Conservation (phyloP, 2,329 filamentous ascomycete species). For the Pyrenochaeta sp. region DNA sequence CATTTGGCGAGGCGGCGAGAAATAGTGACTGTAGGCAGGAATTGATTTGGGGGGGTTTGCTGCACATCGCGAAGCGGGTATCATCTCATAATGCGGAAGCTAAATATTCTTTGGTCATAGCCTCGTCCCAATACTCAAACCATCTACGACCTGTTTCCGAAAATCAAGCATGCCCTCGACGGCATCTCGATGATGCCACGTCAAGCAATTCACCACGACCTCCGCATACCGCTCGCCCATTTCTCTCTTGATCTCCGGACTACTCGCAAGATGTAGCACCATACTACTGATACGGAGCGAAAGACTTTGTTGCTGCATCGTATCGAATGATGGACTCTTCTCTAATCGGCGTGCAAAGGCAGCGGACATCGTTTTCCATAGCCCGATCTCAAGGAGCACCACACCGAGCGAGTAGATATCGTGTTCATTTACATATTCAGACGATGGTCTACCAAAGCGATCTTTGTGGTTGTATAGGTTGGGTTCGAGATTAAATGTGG, state of each 20-base stretch:
- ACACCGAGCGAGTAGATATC: constrained; percentile 66
- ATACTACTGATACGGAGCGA: constrained; percentile 17
- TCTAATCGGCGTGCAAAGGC: constrained; percentile 20
- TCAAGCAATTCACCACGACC: constrained; percentile 19
- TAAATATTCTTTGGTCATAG: neutral
- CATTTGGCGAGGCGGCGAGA: no score
- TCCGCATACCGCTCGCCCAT: constrained; percentile 20
- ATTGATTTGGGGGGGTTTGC: no score
- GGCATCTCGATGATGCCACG: constrained; percentile 16
- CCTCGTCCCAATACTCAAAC: neutral
- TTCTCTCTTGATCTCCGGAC: constrained; percentile 19
- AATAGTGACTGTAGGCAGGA: no score
- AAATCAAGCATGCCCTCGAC: constrained; percentile 18
- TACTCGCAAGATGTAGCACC: constrained; percentile 17
- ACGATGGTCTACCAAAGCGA: constrained; percentile 54
- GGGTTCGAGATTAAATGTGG: constrained; percentile 14
- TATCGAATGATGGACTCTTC: constrained; percentile 13
- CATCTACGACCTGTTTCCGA: constrained; percentile 19
- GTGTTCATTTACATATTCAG: constrained; percentile 59
- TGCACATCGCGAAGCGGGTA: no score
- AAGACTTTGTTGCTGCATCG: constrained; percentile 10
- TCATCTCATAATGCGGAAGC: no score
- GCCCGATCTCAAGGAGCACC: constrained; percentile 61
- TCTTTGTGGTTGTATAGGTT: constrained; percentile 62
- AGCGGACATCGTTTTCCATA: constrained; percentile 50